Evolutionary conservation across 495 filamentous ascomycete genomes (phyloP), one percentile per base, ranked within the genome.

Genomic region (Rostrohypoxylon terebratum): DNA sequence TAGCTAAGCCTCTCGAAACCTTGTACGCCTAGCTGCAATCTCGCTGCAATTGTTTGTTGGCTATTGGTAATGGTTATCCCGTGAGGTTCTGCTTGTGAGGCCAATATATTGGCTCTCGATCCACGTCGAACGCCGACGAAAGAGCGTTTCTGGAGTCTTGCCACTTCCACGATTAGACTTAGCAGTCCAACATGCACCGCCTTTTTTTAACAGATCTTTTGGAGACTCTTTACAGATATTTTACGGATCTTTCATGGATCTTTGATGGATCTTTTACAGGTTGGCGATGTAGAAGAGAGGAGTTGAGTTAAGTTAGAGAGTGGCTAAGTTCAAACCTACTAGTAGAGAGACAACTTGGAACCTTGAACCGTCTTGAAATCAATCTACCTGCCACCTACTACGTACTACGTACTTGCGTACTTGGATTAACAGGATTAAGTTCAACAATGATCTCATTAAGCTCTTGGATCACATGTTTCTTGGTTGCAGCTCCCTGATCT

Each of bases 41-140:
- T 54, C 47, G 18, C 28, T 42, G 23, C 55, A 60, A 59, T 45
- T 44, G 21, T 51, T 20, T 10, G n/a, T n/a, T 10, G n/a, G 7
- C 36, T 33, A 60, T 61, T 33, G 40, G 50, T 40, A 14, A 53
- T 21, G 20, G 47, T 21, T 45, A n/a, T 57, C 25, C 23, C 14
- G 61, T 42, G 13, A 44, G 11, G 16, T 34, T 33, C 1, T 11
- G 18, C 14, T 33, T 14, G n/a, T 66, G 31, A 50, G 66, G 54
- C 53, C 36, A n/a, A 31, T 44, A 38, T 64, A 45, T 33, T 42
- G 44, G 53, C 21, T 11, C 67, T 54, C 40, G 21, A 48, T 55
- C 54, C 33, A 68, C 36, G 63, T 68, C 34, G 44, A 47, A 60
- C 64, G 28, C 18, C 20, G 42, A 59, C 21, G 18, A 51, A 4